A percentile compares a stretch with the other conserved stretches of the same genome.
Evolutionary conservation across 1,139 yeast genomes (phyloP).

Genomic region (Entelexis paramagnoliae): DNA sequence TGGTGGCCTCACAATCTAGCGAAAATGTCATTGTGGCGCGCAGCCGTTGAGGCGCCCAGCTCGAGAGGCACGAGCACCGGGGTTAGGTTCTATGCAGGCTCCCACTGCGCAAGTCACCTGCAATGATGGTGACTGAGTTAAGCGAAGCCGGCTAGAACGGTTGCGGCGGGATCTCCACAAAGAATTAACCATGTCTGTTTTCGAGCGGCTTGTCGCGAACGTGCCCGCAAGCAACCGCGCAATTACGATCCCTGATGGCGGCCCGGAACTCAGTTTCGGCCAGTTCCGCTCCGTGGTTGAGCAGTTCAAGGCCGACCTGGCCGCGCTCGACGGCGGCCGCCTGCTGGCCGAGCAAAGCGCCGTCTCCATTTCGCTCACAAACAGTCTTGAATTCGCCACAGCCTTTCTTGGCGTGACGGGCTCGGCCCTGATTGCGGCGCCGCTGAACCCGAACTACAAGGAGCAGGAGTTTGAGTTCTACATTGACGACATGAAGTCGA

Average conservation of each 20-base stretch:
- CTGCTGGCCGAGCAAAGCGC: slow-evolving; percentile 36
- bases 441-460: slow-evolving; percentile 52
- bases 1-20: too few relatives aligned
- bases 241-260: slow-evolving; percentile 28
- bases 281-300: slow-evolving; percentile 26
- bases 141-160: background rate
- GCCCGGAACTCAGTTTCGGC: slow-evolving; percentile 28
- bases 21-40: too few relatives aligned
- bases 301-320: slow-evolving; percentile 27
- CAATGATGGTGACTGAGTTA: background rate
- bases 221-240: slow-evolving; percentile 20
- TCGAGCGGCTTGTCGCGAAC: slow-evolving; percentile 12
- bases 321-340: slow-evolving; percentile 21
- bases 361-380: slow-evolving; percentile 50
- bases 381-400: slow-evolving; percentile 46
- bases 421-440: slow-evolving; percentile 51
- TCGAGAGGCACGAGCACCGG: too few relatives aligned
- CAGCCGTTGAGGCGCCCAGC: too few relatives aligned
- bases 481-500: slow-evolving; percentile 47
- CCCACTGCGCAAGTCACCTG: background rate
- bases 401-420: slow-evolving; percentile 47
- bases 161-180: background rate
- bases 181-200: slow-evolving; percentile 17
- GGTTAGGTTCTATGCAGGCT: background rate
- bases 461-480: slow-evolving; percentile 52